Evolutionary conservation across 257 asterid genomes (phyloP), one percentile per base, ranked within the genome.

Genomic region (Penstemon davidsonii): DNA sequence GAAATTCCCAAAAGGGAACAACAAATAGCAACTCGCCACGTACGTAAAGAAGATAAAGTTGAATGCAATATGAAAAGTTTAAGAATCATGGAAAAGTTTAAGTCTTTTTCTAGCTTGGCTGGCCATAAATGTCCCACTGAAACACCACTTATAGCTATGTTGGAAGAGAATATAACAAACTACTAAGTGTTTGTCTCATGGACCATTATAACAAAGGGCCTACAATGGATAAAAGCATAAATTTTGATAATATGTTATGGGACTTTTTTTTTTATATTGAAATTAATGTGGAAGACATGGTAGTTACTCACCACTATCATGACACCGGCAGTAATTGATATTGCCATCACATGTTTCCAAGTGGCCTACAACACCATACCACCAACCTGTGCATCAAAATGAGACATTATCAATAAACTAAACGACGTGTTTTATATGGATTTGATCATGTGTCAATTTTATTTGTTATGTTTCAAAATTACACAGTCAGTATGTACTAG

Each of bases 301-400:
- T 44, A 72, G 76, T 73, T 73, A 79, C 96, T 87, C 81, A 92
- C 98, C 96, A 66, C 87, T 86, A 65, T 74, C 75, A 62, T 76
- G 92, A 67, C 98, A 92, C 11, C 76, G 73, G 88, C 98, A 92
- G 86, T 77, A 81, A 70, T 54, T 75, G 67, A 78, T 66, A 75
- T 80, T 71, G 47, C 96, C 91, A 44, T 86, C 87, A 71, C 98
- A 92, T 51, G 96, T 78, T 82, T 89, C 92, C 78, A 84, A 81
- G 88, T 92, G 98, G 71, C 96, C 96, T 67, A 89, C 95, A 67
- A 92, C 83, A 45, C 98, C 96, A 81, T 89, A 92, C 96, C 96
- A 89, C 98, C 98, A 92, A 65, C 96, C 96, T 92, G 85, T 67
- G 76, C 67, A 72, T 49, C 73, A 53, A 66, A 39, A 39, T 50